These are phyloP conservation scores for Ustilago shanxiensis DNA, from an alignment of 1,284 basidiomycete genomes.

Conservation along the genomic window DNA sequence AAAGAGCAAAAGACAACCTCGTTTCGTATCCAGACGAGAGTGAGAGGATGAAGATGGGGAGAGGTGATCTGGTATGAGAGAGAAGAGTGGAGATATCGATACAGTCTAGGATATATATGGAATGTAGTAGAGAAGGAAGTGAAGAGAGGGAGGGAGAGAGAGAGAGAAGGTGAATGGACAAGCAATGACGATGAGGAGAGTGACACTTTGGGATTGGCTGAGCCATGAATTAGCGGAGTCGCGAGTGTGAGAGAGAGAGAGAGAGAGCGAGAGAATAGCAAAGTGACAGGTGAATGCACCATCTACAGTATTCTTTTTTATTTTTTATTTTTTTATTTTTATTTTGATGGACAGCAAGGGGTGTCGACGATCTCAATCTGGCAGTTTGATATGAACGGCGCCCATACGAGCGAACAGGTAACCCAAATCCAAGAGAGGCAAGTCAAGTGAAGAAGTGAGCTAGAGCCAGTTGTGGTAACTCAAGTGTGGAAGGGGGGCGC, in stretches of 20 bases:
- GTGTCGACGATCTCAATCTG: too few species aligned
- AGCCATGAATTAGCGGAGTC: not conserved
- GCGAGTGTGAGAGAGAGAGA: not conserved
- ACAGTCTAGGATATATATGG: conserved; percentile 31
- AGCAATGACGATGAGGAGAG: conserved; percentile 10
- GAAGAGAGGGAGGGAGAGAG: too few species aligned
- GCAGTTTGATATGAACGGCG: too few species aligned
- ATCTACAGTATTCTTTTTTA: conserved; percentile 11
- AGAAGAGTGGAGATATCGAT: conserved; percentile 6
- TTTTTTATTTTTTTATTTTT: not conserved
- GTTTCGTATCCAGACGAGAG: conserved; percentile 51
- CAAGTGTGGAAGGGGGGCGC: too few species aligned
- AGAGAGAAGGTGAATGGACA: conserved; percentile 1
- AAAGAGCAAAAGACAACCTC: conserved; percentile 22
- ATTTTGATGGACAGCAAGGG: too few species aligned
- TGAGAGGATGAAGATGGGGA: conserved; percentile 14
- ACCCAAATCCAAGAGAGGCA: conserved; percentile 1
- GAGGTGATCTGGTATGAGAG: too few species aligned
- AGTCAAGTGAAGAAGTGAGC: not conserved
- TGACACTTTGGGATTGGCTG: not conserved
- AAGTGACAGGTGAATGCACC: conserved; percentile 24
- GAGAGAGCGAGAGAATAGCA: conserved; percentile 6
- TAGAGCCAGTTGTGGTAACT: too few species aligned
- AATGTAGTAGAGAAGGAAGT: not conserved
- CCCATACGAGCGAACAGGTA: too few species aligned